A percentile compares a stretch with the other conserved stretches of the same genome.
Conservation (phyloP, 2,329 filamentous ascomycete genomes). For the Venturia carpophila region DNA sequence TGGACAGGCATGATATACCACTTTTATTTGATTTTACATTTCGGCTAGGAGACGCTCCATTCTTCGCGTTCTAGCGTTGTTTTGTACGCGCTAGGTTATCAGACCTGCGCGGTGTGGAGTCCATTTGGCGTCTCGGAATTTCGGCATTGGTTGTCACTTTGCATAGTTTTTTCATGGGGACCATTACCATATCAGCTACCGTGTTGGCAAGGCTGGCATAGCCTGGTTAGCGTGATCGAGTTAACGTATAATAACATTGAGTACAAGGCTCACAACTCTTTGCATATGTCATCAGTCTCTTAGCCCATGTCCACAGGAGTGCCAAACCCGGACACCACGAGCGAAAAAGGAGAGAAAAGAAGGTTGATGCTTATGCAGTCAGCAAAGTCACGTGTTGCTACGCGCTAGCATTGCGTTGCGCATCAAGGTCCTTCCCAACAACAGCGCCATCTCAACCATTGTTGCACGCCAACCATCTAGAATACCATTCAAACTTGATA, state of each 20-base stretch:
- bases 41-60: not conserved
- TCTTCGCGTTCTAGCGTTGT: conserved; percentile 8
- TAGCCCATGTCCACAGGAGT: too few relatives aligned
- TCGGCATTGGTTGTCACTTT: not conserved
- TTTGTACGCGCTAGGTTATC: not conserved
- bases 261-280: not conserved
- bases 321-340: not conserved
- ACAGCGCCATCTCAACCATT: not conserved
- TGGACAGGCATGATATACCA: not conserved
- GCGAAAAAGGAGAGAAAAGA: not conserved
- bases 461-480: not conserved
- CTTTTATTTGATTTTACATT: not conserved
- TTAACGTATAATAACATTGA: not conserved
- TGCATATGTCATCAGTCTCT: not conserved
- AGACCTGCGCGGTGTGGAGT: not conserved
- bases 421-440: not conserved
- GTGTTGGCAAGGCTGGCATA: not conserved
- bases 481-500: not conserved
- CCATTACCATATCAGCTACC: not conserved
- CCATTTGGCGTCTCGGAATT: not conserved
- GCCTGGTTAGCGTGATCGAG: not conserved
- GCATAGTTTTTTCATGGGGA: not conserved
- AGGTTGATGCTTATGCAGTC: not conserved
- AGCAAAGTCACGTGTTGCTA: not conserved
- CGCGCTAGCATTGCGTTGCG: not conserved